A percentile compares a stretch with the other conserved stretches of the same genome.
Evolutionary conservation across 2,329 filamentous ascomycete species (phyloP).

Genomic region (Chrysosporium keratinophilum): DNA sequence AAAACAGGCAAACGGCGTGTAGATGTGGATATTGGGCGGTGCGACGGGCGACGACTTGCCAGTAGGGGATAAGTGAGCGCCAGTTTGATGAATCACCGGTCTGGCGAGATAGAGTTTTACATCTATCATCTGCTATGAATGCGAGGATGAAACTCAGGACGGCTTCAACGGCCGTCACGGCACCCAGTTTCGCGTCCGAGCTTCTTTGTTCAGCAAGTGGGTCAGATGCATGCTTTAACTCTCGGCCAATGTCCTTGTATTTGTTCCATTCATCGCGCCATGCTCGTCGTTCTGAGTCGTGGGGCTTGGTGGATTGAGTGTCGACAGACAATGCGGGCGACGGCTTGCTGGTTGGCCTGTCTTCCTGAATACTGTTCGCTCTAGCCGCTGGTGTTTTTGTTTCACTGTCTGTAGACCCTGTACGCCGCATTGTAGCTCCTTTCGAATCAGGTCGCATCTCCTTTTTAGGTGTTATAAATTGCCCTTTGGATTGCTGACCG

Average conservation of each 20-base stretch:
- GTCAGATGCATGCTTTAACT: slow-evolving; percentile 38
- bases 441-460: slow-evolving; percentile 24
- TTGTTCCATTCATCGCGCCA: slow-evolving; percentile 38
- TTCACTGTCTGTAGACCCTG: slow-evolving; percentile 33
- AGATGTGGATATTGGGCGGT: slow-evolving; percentile 33
- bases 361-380: slow-evolving; percentile 21
- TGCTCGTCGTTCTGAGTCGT: slow-evolving; percentile 30
- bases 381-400: slow-evolving; percentile 30
- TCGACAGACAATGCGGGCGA: slow-evolving; percentile 24
- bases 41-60: slow-evolving; percentile 35
- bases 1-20: slow-evolving; percentile 35
- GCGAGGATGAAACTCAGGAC: slow-evolving; percentile 41
- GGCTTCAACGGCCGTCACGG: slow-evolving; percentile 35
- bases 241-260: slow-evolving; percentile 35
- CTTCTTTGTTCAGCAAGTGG: slow-evolving; percentile 26
- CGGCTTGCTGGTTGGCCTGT: slow-evolving; percentile 18
- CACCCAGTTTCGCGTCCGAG: slow-evolving; percentile 30
- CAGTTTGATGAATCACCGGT: slow-evolving; percentile 35
- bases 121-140: slow-evolving; percentile 36
- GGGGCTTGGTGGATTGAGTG: slow-evolving; percentile 18
- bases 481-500: slow-evolving; percentile 28
- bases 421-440: slow-evolving; percentile 28
- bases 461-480: slow-evolving; percentile 36
- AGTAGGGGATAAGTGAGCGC: slow-evolving; percentile 40
- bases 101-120: slow-evolving; percentile 29